These are phyloP conservation scores for Colletotrichum magnum DNA, from an alignment of 2,329 filamentous ascomycete species.

Conservation along the genomic window DNA sequence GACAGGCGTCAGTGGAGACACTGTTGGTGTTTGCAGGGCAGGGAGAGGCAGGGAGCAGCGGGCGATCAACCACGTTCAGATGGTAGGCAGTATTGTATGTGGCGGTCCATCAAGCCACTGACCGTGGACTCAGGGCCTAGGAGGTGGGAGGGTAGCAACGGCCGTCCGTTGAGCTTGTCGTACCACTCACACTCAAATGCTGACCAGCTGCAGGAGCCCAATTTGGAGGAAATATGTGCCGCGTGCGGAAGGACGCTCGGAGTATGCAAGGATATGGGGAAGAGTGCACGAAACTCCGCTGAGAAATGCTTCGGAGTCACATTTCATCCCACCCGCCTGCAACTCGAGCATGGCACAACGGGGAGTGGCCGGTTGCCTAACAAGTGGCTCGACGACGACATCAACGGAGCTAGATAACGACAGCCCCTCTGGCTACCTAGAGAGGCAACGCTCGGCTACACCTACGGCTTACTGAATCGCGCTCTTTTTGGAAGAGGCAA, in stretches of 20 bases:
- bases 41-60: conserved; percentile 8
- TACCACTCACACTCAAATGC: conserved; percentile 12
- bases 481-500: not conserved
- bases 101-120: not conserved
- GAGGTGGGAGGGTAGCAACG: not conserved
- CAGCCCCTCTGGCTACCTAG: no score
- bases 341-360: not conserved
- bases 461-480: not conserved
- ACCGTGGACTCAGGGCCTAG: no score
- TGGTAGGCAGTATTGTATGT: conserved; percentile 8
- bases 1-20: conserved; percentile 4
- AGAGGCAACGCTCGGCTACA: no score
- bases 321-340: not conserved
- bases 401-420: no score
- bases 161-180: conserved; percentile 21
- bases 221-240: not conserved
- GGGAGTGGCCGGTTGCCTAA: not conserved
- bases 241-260: not conserved
- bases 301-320: not conserved
- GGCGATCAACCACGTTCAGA: conserved; percentile 25
- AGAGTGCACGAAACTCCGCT: conserved; percentile 2
- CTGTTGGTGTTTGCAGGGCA: conserved; percentile 20
- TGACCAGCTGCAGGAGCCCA: conserved; percentile 25
- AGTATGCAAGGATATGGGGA: conserved; percentile 15
- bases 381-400: not conserved